These are phyloP conservation scores for Kwoniella pini DNA, from an alignment of 768 basidiomycete species.

Conservation along the genomic window DNA sequence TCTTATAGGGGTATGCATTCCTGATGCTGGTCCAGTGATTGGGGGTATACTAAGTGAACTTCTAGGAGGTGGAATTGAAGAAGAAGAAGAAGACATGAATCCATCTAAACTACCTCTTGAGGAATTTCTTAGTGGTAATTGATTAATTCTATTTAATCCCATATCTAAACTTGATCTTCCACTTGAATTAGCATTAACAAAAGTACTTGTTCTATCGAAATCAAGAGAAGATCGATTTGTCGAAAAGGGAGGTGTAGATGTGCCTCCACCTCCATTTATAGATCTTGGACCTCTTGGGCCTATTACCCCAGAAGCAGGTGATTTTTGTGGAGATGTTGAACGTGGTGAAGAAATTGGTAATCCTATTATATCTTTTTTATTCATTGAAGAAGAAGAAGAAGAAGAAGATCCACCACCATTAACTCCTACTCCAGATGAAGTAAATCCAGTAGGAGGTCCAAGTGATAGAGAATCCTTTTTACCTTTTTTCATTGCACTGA, in stretches of 20 bases:
- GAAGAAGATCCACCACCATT: no score
- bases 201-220: background rate
- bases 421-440: background rate
- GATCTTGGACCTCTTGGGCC: constrained; percentile 37
- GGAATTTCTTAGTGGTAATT: background rate
- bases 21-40: constrained; percentile 4
- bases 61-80: background rate
- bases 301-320: constrained; percentile 19
- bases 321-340: constrained; percentile 9
- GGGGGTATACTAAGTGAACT: background rate
- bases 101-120: constrained; percentile 18
- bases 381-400: background rate
- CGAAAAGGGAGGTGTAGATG: constrained; percentile 26
- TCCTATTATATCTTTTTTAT: constrained; percentile 46
- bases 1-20: background rate
- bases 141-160: constrained; percentile 20
- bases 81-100: background rate
- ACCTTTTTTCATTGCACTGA: constrained; percentile 31
- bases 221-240: background rate
- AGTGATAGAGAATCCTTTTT: constrained; percentile 34
- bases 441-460: constrained; percentile 23
- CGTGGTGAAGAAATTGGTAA: constrained; percentile 41
- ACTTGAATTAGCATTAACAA: background rate
- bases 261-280: constrained; percentile 5
- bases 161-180: constrained; percentile 37